Base-by-base conservation (phyloP, 257 asterid genomes). In the Primulina eburnea region DNA sequence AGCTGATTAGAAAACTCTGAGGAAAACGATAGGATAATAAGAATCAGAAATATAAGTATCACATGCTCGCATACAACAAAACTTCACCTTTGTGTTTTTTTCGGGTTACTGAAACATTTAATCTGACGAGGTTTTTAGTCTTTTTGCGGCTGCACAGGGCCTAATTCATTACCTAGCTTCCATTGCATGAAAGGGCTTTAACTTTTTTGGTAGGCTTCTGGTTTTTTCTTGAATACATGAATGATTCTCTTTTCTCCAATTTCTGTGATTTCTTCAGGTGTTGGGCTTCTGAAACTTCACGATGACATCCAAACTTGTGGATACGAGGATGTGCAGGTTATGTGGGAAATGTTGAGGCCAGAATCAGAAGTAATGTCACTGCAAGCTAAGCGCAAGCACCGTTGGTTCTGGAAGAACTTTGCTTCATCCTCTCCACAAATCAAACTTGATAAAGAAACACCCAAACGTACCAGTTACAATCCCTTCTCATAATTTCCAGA, bases 221-320 rank as follows among this genome's bases (percentile, higher is more conserved):
- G 20, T 4, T 50, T 1, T 17, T 50, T 50, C 57, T 50, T 17
- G 57, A 50, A 9, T 2, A 40, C 16, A 16, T 17, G 21, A 50
- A 50, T 5, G 57, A 50, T 33, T 33, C 47, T 12, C 61, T 11
- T 62, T 37, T 63, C 6, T 12, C 56, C 11, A 6, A 33, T 20
- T 21, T 20, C 71, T 66, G 29, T 55, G 57, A 60, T 70, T 63
- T 74, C 26, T 79, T 67, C 78, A 92, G 97, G 94, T 8, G 92
- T 58, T 0, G 94, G 90, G 43, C 94, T 90, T 72, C 73, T 90
- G 89, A 93, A 93, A 69, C 97, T 93, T 7, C 94, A 62, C 8
- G 90, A 93, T 16, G 97, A 93, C 76, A 89, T 93, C 69, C 95
- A 93, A 71, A 90, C 97, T 0, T 93, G 99, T 79, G 99, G 96